phyloP scores from a whole-genome alignment of 163 green algal species.

The Prototheca wickerhamii region DNA sequence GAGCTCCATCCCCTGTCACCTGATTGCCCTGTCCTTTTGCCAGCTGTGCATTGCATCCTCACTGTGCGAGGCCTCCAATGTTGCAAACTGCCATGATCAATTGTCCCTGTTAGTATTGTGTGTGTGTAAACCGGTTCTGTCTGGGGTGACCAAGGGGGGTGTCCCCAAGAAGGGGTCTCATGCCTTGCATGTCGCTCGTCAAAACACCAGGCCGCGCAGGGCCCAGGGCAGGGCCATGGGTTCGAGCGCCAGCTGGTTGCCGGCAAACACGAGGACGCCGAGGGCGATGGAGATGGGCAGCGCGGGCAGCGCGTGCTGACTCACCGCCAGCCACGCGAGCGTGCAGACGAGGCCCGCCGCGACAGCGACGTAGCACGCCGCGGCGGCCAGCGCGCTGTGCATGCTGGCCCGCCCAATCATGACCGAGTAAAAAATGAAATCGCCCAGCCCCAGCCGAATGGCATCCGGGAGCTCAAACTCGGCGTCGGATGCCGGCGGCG shows the following conservation, averaged over 20 bases:
- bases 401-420: slow-evolving; percentile 86
- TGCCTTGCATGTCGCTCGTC: too few species aligned
- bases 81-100: background rate
- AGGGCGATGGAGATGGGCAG: slow-evolving; percentile 92
- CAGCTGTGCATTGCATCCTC: background rate
- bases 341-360: slow-evolving; percentile 80
- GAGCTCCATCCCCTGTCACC: too few species aligned
- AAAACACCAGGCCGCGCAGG: background rate
- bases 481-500: background rate
- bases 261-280: slow-evolving; percentile 85
- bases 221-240: slow-evolving; percentile 17
- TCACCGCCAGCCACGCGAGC: slow-evolving; percentile 78
- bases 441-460: slow-evolving; percentile 87
- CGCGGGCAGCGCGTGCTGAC: slow-evolving; percentile 79
- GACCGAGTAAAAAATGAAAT: slow-evolving; percentile 98
- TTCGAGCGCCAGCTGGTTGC: slow-evolving; percentile 64
- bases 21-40: too few species aligned
- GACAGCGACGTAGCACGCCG: slow-evolving; percentile 81
- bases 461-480: slow-evolving; percentile 43
- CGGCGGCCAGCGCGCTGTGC: slow-evolving; percentile 90
- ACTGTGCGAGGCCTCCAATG: background rate
- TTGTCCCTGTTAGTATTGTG: too few species aligned
- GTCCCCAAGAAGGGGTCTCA: too few species aligned
- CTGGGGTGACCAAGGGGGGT: too few species aligned
- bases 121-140: too few species aligned